These are phyloP conservation scores for Plasmodium gaboni DNA, from an alignment of 169 alveolate genomes.

Conservation along the genomic window DNA sequence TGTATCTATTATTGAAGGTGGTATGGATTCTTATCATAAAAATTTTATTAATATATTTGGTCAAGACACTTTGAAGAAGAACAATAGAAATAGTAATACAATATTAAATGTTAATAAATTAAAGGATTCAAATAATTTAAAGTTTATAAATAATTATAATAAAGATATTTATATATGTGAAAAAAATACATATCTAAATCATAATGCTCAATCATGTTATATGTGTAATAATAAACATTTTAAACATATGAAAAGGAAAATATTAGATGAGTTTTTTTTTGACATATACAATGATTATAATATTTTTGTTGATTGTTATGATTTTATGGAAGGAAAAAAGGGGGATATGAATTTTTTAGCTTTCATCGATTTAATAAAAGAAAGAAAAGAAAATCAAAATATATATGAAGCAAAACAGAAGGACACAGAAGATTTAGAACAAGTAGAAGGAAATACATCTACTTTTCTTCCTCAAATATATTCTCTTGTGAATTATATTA, in stretches of 20 bases:
- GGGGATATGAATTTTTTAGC: slow-evolving; percentile 18
- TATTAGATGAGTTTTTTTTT: slow-evolving; percentile 66
- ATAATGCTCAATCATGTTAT: slow-evolving; percentile 19
- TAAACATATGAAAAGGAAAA: slow-evolving; percentile 17
- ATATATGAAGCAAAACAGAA: not conserved
- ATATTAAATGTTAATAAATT: not conserved
- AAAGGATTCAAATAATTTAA: not conserved
- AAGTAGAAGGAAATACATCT: no score
- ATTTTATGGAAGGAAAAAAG: slow-evolving; percentile 8
- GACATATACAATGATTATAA: slow-evolving; percentile 46
- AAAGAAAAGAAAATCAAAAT: slow-evolving; percentile 1
- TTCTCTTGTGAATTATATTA: no score
- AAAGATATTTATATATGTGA: not conserved
- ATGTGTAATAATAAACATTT: slow-evolving; percentile 20
- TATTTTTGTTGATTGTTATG: slow-evolving; percentile 30
- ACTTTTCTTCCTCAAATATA: no score
- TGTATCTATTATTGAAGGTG: slow-evolving; percentile 71
- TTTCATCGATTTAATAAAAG: slow-evolving; percentile 21
- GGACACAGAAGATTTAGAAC: not conserved
- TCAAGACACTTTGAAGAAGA: no score
- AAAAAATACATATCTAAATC: slow-evolving; percentile 9
- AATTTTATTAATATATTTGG: not conserved
- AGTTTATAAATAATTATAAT: not conserved
- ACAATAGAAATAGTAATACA: not conserved
- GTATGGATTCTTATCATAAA: slow-evolving; percentile 59